Conservation (phyloP, 257 asterid genomes). For the Coffea eugenioides region DNA sequence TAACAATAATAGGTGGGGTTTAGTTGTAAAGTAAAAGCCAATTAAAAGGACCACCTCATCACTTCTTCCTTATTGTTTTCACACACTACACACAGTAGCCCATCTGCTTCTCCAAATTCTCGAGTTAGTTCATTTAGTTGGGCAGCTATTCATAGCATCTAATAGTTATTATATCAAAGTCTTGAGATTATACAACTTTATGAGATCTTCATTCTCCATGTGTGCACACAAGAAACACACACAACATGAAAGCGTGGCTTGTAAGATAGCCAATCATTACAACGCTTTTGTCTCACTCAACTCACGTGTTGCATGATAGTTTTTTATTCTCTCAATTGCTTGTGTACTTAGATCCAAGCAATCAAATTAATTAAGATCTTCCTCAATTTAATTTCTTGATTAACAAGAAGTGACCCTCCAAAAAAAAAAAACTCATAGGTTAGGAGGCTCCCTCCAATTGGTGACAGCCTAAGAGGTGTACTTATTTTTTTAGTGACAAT, state of each 20-base stretch:
- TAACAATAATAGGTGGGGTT: slow-evolving; percentile 27
- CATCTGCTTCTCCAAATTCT: slow-evolving; percentile 8
- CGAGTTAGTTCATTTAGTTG: slow-evolving; percentile 27
- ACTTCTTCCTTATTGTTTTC: slow-evolving; percentile 5
- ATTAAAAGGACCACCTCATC: slow-evolving; percentile 22
- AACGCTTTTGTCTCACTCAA: slow-evolving; percentile 15
- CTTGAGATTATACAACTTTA: neutral
- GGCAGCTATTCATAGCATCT: neutral
- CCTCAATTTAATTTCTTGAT: neutral
- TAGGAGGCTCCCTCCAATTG: neutral
- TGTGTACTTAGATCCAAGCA: neutral
- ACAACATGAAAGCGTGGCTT: slow-evolving; percentile 21
- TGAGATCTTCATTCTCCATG: slow-evolving; percentile 2
- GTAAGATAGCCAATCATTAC: slow-evolving; percentile 14
- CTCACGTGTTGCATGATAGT: neutral
- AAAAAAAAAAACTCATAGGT: neutral
- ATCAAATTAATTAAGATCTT: neutral
- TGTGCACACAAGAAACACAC: slow-evolving; percentile 1
- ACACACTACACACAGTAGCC: neutral
- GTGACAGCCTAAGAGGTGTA: too few species aligned
- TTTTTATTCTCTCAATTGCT: neutral
- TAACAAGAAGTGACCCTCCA: neutral
- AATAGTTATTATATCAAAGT: neutral
- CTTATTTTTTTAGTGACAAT: too few species aligned
- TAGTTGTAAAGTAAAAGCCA: slow-evolving; percentile 35